These are phyloP conservation scores for Arxiozyma slooffiae DNA, from an alignment of 1,139 yeast genomes.

Conservation along the genomic window DNA sequence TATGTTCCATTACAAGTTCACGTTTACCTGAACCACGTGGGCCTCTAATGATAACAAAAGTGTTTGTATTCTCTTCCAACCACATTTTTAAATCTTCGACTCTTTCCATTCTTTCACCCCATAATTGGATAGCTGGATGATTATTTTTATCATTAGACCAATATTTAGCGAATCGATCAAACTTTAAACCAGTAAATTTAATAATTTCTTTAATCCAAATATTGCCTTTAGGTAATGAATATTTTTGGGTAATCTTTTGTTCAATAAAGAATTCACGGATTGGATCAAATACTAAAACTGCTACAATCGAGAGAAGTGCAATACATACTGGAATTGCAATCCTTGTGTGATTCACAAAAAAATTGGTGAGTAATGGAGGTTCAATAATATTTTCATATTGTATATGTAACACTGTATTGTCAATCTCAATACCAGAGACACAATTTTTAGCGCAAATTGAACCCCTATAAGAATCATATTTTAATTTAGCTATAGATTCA, in stretches of 20 bases:
- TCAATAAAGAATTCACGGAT: constrained; percentile 74
- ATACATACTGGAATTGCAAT: constrained; percentile 53
- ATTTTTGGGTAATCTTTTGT: constrained; percentile 55
- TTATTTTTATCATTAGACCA: constrained; percentile 31
- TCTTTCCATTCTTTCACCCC: constrained; percentile 64
- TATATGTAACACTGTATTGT: constrained; percentile 58
- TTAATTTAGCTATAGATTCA: constrained; percentile 40
- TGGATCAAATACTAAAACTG: constrained; percentile 86
- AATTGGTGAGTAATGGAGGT: constrained; percentile 44
- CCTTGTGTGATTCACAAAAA: constrained; percentile 67
- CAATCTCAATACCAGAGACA: constrained; percentile 62
- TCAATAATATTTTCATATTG: constrained; percentile 53
- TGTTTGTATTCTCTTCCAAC: constrained; percentile 66
- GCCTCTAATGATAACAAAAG: constrained; percentile 82
- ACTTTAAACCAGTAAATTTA: constrained; percentile 33
- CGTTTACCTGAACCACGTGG: constrained; percentile 92
- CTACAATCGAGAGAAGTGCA: constrained; percentile 61
- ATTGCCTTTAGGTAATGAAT: constrained; percentile 33
- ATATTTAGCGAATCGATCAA: constrained; percentile 33
- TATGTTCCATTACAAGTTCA: constrained; percentile 65
- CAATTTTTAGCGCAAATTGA: constrained; percentile 89
- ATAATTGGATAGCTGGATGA: constrained; percentile 38
- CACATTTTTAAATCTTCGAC: constrained; percentile 63
- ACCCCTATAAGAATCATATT: constrained; percentile 48
- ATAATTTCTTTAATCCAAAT: constrained; percentile 28